phyloP scores from a whole-genome alignment of 2,329 filamentous ascomycete species.

The Bisporella sp. region DNA sequence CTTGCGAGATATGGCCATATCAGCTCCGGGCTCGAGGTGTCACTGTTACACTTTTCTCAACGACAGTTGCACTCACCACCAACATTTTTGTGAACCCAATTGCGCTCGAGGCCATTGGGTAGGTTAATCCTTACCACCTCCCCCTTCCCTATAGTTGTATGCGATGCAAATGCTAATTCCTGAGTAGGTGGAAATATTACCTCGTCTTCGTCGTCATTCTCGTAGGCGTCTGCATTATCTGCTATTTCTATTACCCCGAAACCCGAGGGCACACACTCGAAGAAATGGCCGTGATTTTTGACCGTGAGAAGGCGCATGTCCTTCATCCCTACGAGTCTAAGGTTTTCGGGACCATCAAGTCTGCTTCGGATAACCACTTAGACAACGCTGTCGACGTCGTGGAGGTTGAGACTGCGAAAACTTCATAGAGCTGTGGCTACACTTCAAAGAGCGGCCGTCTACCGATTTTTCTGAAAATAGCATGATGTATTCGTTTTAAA shows the following conservation, averaged over 20 bases:
- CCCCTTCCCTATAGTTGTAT: slow-evolving; percentile 37
- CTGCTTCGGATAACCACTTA: too few relatives aligned
- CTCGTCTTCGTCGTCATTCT: slow-evolving; percentile 13
- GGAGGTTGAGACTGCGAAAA: too few relatives aligned
- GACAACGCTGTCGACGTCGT: too few relatives aligned
- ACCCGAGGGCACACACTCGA: slow-evolving; percentile 13
- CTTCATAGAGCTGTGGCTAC: too few relatives aligned
- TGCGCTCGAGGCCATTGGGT: not conserved
- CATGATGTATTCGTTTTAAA: too few relatives aligned
- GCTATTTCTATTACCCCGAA: slow-evolving; percentile 12
- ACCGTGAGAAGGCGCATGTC: not conserved
- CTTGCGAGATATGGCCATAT: slow-evolving; percentile 15
- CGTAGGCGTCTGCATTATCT: slow-evolving; percentile 3
- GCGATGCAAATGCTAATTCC: slow-evolving; percentile 27
- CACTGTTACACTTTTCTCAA: too few relatives aligned
- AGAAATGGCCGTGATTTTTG: slow-evolving; percentile 14
- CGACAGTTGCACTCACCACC: too few relatives aligned
- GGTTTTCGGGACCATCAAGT: too few relatives aligned
- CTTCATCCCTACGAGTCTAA: too few relatives aligned
- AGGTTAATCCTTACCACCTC: slow-evolving; percentile 37
- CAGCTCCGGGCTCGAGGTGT: slow-evolving; percentile 7
- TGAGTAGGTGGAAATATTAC: slow-evolving; percentile 25
- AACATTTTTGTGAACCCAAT: too few relatives aligned
- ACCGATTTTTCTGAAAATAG: too few relatives aligned
- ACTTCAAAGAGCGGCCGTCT: too few relatives aligned